A percentile compares a stretch with the other conserved stretches of the same genome.
phyloP scores from a whole-genome alignment of 1,284 basidiomycete genomes.

The Cystobasidiaceae sp. region DNA sequence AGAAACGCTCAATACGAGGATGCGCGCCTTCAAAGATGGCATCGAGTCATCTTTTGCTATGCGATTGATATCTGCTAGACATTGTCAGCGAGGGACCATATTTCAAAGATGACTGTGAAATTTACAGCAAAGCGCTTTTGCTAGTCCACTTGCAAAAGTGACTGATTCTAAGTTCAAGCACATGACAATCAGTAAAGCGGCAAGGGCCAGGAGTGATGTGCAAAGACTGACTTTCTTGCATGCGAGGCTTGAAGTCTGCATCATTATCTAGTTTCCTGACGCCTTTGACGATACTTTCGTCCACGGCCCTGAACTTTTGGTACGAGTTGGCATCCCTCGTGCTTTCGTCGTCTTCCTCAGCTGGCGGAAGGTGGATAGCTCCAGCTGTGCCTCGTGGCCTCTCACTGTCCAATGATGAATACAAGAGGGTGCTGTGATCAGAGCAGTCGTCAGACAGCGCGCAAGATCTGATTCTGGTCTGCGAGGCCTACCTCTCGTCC shows the following conservation, averaged over 20 bases:
- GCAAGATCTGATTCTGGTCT: not conserved
- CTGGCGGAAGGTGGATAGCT: conserved; percentile 15
- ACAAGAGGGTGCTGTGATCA: conserved; percentile 61
- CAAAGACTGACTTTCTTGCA: conserved; percentile 18
- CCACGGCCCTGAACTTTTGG: conserved; percentile 61
- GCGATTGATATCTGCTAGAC: conserved; percentile 72
- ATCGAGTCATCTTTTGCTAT: conserved; percentile 51
- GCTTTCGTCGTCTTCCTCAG: conserved; percentile 4
- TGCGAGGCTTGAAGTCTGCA: conserved; percentile 57
- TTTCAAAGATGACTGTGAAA: too few relatives aligned
- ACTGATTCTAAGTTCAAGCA: conserved; percentile 49
- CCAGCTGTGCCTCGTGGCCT: conserved; percentile 5
- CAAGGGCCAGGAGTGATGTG: not conserved
- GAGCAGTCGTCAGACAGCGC: not conserved
- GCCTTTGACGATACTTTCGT: conserved; percentile 61
- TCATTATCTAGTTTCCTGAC: conserved; percentile 60
- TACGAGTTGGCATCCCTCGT: conserved; percentile 66
- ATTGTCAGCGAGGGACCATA: too few relatives aligned
- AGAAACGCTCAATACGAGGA: conserved; percentile 87
- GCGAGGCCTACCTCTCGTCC: conserved; percentile 58
- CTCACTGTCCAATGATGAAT: conserved; percentile 57
- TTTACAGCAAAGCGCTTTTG: conserved; percentile 84
- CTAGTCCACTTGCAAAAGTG: conserved; percentile 76
- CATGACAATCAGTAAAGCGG: too few relatives aligned
- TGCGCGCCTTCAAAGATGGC: conserved; percentile 57